These are phyloP conservation scores for Cyclaneusma minus DNA, from an alignment of 2,329 filamentous ascomycete species.

Conservation along the genomic window DNA sequence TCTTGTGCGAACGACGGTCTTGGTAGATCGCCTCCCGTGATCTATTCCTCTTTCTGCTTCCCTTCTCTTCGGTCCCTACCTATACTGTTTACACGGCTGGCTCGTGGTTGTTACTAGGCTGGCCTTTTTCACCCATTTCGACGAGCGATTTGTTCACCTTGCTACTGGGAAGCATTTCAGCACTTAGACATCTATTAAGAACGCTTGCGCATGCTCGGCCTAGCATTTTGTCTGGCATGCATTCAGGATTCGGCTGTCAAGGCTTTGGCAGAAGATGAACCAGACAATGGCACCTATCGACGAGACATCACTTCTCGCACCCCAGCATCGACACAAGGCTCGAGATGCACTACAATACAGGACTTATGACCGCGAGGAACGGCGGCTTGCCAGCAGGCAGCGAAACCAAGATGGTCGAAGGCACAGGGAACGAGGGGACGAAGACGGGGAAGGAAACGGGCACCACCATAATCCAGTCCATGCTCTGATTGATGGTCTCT, in stretches of 20 bases:
- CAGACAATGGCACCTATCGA: conserved; percentile 17
- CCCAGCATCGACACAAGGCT: too few relatives aligned
- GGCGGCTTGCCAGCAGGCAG: conserved; percentile 2
- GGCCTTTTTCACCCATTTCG: conserved; percentile 4
- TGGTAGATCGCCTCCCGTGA: conserved; percentile 5
- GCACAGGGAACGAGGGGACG: conserved; percentile 1
- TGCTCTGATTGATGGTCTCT: conserved; percentile 2
- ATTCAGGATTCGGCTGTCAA: conserved; percentile 7
- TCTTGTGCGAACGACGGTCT: too few relatives aligned
- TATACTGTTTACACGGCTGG: conserved; percentile 16
- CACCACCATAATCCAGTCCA: conserved; percentile 1
- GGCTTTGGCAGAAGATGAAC: conserved; percentile 14
- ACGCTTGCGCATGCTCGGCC: conserved; percentile 11
- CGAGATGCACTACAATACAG: neutral
- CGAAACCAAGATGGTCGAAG: conserved; percentile 1
- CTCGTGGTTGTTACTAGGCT: conserved; percentile 15
- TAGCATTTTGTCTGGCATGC: conserved; percentile 11
- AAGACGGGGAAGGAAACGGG: conserved; percentile 2
- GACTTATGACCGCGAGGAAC: neutral
- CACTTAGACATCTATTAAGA: conserved; percentile 5
- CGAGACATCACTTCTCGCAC: too few relatives aligned
- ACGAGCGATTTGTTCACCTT: conserved; percentile 1
- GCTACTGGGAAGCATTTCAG: too few relatives aligned
- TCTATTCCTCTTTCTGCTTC: conserved; percentile 9
- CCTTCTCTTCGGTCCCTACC: conserved; percentile 6